These are phyloP conservation scores for Ganoderma leucocontextum DNA, from an alignment of 1,284 basidiomycete species.

Conservation along the genomic window DNA sequence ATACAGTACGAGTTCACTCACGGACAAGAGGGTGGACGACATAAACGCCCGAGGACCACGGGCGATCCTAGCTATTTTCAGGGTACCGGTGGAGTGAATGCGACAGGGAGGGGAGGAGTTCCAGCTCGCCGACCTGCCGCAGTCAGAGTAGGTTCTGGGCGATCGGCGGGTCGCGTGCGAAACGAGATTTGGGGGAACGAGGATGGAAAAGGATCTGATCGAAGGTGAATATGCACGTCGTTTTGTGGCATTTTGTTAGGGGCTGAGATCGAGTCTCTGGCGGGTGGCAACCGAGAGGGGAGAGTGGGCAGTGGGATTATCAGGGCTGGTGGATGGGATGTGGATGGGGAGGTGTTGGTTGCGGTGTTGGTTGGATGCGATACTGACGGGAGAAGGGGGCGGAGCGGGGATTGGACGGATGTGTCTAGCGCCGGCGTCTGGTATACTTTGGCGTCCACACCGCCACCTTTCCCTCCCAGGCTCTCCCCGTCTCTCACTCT, in stretches of 20 bases:
- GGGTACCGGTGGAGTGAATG: not conserved
- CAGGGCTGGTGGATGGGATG: not conserved
- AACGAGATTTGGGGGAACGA: not conserved
- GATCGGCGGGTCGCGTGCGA: conserved; percentile 1
- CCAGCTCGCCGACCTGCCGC: not conserved
- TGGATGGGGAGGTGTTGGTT: conserved; percentile 4
- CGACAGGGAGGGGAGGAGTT: not conserved
- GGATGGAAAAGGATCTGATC: not conserved
- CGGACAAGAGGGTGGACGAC: not conserved
- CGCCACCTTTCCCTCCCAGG: conserved; percentile 14
- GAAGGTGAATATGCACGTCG: not conserved
- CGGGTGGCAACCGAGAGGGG: not conserved
- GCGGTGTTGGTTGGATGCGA: not conserved
- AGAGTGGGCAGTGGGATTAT: not conserved
- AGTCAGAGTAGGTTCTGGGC: not conserved
- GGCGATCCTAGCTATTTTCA: not conserved
- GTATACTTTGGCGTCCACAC: conserved; percentile 21
- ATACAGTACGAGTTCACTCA: not conserved
- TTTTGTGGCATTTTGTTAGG: not conserved
- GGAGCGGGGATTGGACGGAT: not conserved
- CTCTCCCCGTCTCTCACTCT: conserved; percentile 13
- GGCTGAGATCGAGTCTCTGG: conserved; percentile 2
- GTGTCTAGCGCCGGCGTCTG: conserved; percentile 20
- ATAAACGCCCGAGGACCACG: conserved; percentile 1
- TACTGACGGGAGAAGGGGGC: not conserved